These are phyloP conservation scores for Stephania yunnanensis DNA, from an alignment of 164 flowering plant genomes.

Conservation along the genomic window DNA sequence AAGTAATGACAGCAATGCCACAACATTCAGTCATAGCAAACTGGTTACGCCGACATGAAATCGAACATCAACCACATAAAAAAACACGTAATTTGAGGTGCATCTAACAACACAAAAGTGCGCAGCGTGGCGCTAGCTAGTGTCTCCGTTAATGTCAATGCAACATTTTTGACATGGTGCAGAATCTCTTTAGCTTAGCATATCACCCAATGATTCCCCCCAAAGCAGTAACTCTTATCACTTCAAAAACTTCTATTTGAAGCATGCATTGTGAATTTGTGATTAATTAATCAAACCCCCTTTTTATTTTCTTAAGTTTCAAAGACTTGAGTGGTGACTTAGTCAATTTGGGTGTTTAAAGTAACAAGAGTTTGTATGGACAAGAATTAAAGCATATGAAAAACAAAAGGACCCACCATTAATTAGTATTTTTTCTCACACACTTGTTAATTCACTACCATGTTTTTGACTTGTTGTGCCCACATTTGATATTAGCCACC, in stretches of 20 bases:
- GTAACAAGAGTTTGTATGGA: constrained; percentile 14
- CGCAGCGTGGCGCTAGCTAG: no score
- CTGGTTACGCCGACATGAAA: no score
- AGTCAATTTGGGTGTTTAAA: constrained; percentile 8
- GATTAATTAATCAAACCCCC: no score
- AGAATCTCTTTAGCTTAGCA: neutral
- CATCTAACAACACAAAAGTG: no score
- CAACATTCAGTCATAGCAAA: neutral
- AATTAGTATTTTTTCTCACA: no score
- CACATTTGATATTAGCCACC: neutral
- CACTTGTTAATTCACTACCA: neutral
- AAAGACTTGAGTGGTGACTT: constrained; percentile 13
- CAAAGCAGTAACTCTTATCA: neutral
- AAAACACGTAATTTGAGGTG: no score
- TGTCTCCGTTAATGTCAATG: no score
- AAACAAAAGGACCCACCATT: neutral
- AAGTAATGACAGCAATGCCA: constrained; percentile 8
- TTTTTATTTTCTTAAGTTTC: constrained; percentile 8
- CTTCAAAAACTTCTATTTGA: neutral
- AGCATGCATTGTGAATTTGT: neutral
- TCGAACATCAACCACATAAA: no score
- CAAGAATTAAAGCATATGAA: constrained; percentile 9
- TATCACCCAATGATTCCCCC: neutral
- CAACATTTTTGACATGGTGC: no score
- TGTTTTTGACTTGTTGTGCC: neutral